Percentiles rank a stretch among this genome's conserved stretches.
Evolutionary conservation across 2,329 filamentous ascomycete species (phyloP).

Genomic region (Sporothrix pseudoabietina): DNA sequence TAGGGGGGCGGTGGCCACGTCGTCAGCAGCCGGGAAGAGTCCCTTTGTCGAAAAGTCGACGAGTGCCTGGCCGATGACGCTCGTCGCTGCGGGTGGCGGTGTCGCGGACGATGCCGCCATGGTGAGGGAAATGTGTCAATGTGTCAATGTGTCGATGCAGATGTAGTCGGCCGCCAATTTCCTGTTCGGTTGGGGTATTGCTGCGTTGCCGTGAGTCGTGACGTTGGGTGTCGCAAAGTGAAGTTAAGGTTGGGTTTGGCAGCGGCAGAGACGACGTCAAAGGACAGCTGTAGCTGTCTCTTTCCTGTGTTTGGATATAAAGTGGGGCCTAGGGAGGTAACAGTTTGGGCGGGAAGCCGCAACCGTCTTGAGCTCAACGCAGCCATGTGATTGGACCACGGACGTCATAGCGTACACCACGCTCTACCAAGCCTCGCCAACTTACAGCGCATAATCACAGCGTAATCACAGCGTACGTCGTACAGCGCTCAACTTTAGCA

Average conservation of each 20-base stretch:
- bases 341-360: slow-evolving; percentile 10
- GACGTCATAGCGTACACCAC: not conserved
- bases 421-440: not conserved
- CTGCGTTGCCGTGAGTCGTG: not conserved
- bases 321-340: slow-evolving; percentile 11
- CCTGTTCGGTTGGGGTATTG: too few relatives aligned
- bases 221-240: not conserved
- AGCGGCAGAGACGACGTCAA: not conserved
- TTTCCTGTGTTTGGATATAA: not conserved
- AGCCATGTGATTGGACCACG: slow-evolving; percentile 10
- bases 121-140: not conserved
- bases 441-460: not conserved
- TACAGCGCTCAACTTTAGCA: not conserved
- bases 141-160: not conserved
- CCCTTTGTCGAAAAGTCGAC: slow-evolving; percentile 61
- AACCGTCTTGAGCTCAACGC: not conserved
- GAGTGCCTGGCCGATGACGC: slow-evolving; percentile 55
- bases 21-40: slow-evolving; percentile 51
- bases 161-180: too few relatives aligned
- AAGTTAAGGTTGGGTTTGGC: not conserved
- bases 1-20: slow-evolving; percentile 46
- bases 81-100: not conserved
- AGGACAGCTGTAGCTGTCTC: slow-evolving; percentile 21
- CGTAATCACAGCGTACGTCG: not conserved
- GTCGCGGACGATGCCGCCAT: slow-evolving; percentile 21